These are phyloP conservation scores for Phytophthora constricta DNA, from an alignment of 352 stramenopile species.

Conservation along the genomic window DNA sequence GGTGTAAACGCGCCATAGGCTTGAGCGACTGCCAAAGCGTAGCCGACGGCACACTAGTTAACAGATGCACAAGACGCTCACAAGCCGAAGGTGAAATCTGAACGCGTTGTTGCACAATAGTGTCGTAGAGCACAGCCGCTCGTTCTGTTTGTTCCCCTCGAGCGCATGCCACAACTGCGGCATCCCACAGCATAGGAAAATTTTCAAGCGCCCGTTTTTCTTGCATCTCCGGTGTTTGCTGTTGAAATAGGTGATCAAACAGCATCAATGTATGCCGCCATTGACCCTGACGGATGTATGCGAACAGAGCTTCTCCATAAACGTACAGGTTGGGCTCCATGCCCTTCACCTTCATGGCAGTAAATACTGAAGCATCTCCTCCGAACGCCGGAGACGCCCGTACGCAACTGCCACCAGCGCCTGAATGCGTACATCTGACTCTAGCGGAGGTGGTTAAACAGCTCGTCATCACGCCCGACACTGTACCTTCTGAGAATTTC, in stretches of 20 bases:
- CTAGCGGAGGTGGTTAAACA: conserved; percentile 37
- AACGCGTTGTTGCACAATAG: conserved; percentile 46
- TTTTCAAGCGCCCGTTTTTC: conserved; percentile 44
- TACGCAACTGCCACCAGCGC: conserved; percentile 70
- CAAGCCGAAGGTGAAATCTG: conserved; percentile 55
- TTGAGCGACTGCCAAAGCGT: conserved; percentile 68
- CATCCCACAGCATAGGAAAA: conserved; percentile 77
- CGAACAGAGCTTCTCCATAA: conserved; percentile 73
- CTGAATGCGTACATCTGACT: conserved; percentile 63
- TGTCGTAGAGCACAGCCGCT: conserved; percentile 50
- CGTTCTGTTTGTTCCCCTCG: conserved; percentile 54
- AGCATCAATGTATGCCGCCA: conserved; percentile 77
- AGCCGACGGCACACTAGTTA: conserved; percentile 48
- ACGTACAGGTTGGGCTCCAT: conserved; percentile 73
- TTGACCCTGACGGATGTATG: conserved; percentile 68
- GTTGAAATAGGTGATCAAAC: conserved; percentile 74
- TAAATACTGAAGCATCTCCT: conserved; percentile 75
- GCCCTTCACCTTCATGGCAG: conserved; percentile 73
- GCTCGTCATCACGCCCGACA: conserved; percentile 13
- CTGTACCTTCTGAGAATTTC: conserved; percentile 48
- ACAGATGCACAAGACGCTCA: conserved; percentile 51
- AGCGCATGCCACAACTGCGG: conserved; percentile 58
- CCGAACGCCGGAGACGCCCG: conserved; percentile 42
- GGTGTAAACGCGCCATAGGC: conserved; percentile 53
- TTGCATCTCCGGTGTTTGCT: conserved; percentile 44